These are phyloP conservation scores for Talaromyces islandicus DNA, from an alignment of 2,329 filamentous ascomycete genomes.

Conservation along the genomic window DNA sequence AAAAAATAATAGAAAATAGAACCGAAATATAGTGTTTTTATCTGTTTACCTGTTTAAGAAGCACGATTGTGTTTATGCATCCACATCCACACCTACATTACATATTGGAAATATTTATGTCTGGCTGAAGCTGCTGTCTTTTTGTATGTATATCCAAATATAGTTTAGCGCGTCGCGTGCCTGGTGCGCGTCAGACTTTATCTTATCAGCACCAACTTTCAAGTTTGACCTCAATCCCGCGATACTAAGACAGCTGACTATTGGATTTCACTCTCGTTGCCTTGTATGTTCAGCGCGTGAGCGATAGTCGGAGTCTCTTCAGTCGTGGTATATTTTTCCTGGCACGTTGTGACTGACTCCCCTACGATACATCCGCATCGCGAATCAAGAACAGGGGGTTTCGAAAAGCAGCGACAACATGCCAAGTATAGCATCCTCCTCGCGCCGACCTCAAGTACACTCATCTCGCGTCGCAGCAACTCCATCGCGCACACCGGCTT, in stretches of 20 bases:
- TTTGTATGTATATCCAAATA: slow-evolving; percentile 19
- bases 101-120: neutral
- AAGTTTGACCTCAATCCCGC: neutral
- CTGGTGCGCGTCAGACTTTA: slow-evolving; percentile 2
- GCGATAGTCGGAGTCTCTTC: neutral
- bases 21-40: no score
- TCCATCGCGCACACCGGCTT: neutral
- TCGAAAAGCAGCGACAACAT: neutral
- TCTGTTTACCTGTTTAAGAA: no score
- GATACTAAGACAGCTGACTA: neutral
- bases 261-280: neutral
- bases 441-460: neutral
- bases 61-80: no score
- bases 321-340: neutral
- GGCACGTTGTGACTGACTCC: neutral
- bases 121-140: neutral
- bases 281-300: neutral
- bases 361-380: neutral
- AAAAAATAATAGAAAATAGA: no score
- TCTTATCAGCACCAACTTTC: neutral
- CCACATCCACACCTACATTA: neutral
- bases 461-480: neutral
- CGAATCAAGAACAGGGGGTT: neutral
- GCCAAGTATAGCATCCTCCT: neutral
- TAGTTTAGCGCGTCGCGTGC: slow-evolving; percentile 28